Base-by-base conservation (phyloP, 148 eudicot genomes). In the Amaranthus cruentus region DNA sequence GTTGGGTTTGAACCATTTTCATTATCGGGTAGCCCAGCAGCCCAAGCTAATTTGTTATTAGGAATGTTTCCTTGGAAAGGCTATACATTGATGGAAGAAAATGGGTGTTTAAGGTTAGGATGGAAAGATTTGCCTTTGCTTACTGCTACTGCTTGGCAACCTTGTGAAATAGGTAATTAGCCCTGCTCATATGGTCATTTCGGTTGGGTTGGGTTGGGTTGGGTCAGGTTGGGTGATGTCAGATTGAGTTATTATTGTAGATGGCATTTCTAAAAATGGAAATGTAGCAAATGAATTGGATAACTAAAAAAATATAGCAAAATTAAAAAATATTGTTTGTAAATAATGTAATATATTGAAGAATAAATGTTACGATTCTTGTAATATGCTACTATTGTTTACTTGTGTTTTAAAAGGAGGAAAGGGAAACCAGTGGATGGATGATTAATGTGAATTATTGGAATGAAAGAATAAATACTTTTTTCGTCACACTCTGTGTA, bases 141-240 rank as follows among this genome's bases (percentile, higher is more conserved):
- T 74, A 89, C 92, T 47, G 97, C 97, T 49, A 86, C 95, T 5
- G 95, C 97, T 43, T 91, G 97, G 97, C 78, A 86, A 49, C 86
- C 85, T 56, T 78, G 18, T 66, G n/a, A 66, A 47, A 48, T 68
- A 50, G 15, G 51, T 9, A 58, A 48, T 66, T 9, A 28, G 38
- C 1, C 38, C 2, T 28, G 38, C 38, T 28, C 38, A 28, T 28
- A 28, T 28, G 2, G 38, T 1, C 38, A 28, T 28, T 28, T 28
- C 0, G 38, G 38, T 28, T 2, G 38, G 38, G 38, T 28, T 2
- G 38, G 38, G 2, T 28, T 28, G 38, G 38, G 38, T 28, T 0
- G 18, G 18, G 18, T 18, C 38, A 18, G 38, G 2, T 28, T 28
- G 38, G 38, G 38, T 28, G 1, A 28, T 28, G 38, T 28, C 38